phyloP scores from a whole-genome alignment of 176 grass and related monocot genomes.

The Eleusine indica region DNA sequence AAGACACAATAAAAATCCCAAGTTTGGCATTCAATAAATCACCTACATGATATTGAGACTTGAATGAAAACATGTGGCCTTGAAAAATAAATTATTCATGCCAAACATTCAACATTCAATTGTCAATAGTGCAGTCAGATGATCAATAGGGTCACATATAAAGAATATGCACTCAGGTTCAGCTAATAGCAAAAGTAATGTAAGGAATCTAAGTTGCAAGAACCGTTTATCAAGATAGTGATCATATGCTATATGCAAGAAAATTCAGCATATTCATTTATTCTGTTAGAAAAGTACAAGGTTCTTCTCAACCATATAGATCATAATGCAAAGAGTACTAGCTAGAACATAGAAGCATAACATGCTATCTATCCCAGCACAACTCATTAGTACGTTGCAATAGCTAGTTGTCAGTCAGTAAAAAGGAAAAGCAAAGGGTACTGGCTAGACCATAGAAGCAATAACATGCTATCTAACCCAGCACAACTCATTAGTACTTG shows the following conservation, averaged over 20 bases:
- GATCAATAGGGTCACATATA: background rate
- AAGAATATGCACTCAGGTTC: background rate
- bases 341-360: background rate
- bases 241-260: background rate
- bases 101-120: background rate
- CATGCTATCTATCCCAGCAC: background rate
- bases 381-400: conserved; percentile 1
- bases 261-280: background rate
- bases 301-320: background rate
- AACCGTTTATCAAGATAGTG: background rate
- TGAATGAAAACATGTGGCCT: background rate
- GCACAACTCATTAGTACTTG: background rate
- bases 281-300: background rate
- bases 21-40: background rate
- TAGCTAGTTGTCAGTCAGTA: background rate
- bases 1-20: background rate
- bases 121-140: background rate
- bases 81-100: background rate
- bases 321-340: background rate
- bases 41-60: background rate
- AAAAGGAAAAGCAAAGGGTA: background rate
- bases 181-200: background rate
- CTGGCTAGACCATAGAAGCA: background rate
- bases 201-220: background rate
- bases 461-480: background rate